Conservation (phyloP, 1,284 basidiomycete genomes). For the Sanguinoderma infundibulare region DNA sequence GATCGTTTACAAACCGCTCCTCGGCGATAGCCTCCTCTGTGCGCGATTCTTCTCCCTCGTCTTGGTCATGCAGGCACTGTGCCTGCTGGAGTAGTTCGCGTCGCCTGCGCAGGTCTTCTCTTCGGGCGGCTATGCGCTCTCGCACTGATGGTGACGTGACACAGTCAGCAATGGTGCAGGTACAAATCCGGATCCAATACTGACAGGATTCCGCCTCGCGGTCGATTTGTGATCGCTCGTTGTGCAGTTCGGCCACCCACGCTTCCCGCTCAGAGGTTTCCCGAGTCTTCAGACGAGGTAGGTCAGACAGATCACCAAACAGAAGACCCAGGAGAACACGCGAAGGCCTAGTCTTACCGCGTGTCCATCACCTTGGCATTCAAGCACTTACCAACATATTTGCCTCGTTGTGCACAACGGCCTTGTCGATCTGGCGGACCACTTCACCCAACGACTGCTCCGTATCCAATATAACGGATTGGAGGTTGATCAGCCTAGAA, state of each 20-base stretch:
- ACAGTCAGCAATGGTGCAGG: conserved; percentile 19
- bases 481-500: conserved; percentile 69
- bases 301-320: neutral
- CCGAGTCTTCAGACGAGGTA: conserved; percentile 48
- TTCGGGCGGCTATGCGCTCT: conserved; percentile 36
- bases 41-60: conserved; percentile 38
- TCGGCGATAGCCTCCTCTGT: conserved; percentile 34
- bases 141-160: conserved; percentile 29
- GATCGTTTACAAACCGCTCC: conserved; percentile 23
- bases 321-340: neutral
- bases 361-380: neutral
- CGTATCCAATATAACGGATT: conserved; percentile 72
- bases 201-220: conserved; percentile 51
- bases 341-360: too few relatives aligned
- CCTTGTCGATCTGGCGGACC: conserved; percentile 56
- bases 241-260: conserved; percentile 50
- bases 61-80: conserved; percentile 45
- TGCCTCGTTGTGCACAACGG: conserved; percentile 47
- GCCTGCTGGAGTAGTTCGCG: conserved; percentile 53
- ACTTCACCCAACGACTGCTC: conserved; percentile 60
- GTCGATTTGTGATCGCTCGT: conserved; percentile 44
- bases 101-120: conserved; percentile 50
- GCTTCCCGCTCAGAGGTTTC: conserved; percentile 65
- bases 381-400: conserved; percentile 24
- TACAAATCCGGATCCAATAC: conserved; percentile 29